Base-by-base conservation (phyloP, 768 basidiomycete species). In the Stropharia rugosoannulata region DNA sequence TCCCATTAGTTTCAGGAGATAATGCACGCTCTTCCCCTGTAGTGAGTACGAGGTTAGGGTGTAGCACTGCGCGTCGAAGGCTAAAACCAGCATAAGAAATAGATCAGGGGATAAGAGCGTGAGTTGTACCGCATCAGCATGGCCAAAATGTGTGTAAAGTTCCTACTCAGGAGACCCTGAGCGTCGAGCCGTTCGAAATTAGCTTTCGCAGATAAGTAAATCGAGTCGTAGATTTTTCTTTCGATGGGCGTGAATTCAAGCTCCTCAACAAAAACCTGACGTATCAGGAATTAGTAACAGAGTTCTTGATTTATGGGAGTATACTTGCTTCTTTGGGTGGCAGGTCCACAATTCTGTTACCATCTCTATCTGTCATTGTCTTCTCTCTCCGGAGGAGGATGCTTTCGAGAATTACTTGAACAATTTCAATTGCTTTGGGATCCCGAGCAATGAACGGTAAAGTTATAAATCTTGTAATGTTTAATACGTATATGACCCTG, bases 341-440 rank as follows among this genome's bases (percentile, higher is more conserved):
- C 5, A 98, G 74, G 41, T 94, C 85, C 1, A 98, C 93, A 44
- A 98, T 97, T 50, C 77, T 83, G 51, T 90, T 88, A 8, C 96
- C 96, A 61, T 93, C 84, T 36, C 72, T 76, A 70, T 95, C 95
- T 37, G 83, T 83, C 92, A 95, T 96, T 51, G 83, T 87, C 76
- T 98, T 98, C 70, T 98, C 95, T 59, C 96, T 82, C 12, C 96
- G 82, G 7, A 98, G 76, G 5, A 98, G 75, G 47, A 93, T 80
- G 36, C 85, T 92, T 68, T 96, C 93, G 15, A 98, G 78, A 57
- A 98, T 95, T 55, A 95, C 89, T 71, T 98, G 95, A 0, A 98
- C 94, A 42, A 98, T 87, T 64, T 96, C 93, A 46, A 98, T 89
- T 0, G 93, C 95, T 65, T 94, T 95, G 0, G 91, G 85, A 68